Evolutionary conservation across 768 basidiomycete species (phyloP), one percentile per base, ranked within the genome.

Genomic region (Mycena indigotica): DNA sequence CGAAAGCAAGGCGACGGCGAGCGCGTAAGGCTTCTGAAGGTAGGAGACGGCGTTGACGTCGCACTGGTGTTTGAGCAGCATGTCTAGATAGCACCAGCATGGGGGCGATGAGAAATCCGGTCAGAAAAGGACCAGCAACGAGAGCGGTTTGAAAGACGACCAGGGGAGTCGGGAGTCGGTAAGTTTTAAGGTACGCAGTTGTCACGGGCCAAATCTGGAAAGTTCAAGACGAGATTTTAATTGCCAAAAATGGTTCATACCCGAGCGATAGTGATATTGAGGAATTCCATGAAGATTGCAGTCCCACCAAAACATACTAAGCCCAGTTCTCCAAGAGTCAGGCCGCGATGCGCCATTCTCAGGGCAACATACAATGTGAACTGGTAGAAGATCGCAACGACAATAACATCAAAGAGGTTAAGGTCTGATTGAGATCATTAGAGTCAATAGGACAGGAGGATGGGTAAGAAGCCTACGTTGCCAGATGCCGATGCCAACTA

Each of bases 271-370:
- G 94, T 96, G 50, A 98, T 69, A 64, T 92, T 91, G 60, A 94
- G 76, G 29, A 91, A 80, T 70, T 98, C 96, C 78, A 94, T 87
- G 64, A 86, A 88, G 23, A 98, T 69, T 0, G 87, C 87, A 2
- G 94, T 90, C 4, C 91, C 94, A 39, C 94, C 93, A 63, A 93
- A 92, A 41, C 88, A 89, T 17, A 96, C 91, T 24, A 98, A 74
- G 24, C 88, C 89, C 17, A 98, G 81, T 70, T 99, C 97, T 28
- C 97, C 97, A 1, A 99, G 81, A 0, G 95, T 98, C 73, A 98
- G 95, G 12, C 91, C 92, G n/a, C 90, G 84, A 65, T 97, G 90
- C 3, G 95, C 95, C 41, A 99, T 80, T 23, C 97, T 84, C 39
- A 97, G 80, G 39, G 91, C 90, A 46, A 90, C 79, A 71, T 98